Base-by-base conservation (phyloP, 306 rosid genomes). In the Sindora glabra region DNA sequence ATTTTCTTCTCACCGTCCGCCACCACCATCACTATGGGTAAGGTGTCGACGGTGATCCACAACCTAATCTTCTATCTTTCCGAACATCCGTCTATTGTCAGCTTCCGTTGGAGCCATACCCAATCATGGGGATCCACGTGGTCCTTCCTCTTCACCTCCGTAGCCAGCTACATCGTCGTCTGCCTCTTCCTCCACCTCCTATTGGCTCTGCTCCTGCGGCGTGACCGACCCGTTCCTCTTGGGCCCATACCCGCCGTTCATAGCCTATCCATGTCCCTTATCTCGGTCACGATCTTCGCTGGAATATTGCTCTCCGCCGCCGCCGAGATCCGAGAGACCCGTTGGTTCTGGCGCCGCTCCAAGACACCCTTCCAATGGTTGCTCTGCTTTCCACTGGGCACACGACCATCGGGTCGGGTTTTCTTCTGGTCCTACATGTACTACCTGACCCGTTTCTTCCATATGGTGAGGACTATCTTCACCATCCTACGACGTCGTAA, bases 401-500 rank as follows among this genome's bases (percentile, higher is more conserved):
- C 98, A 0, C 91, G 96, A 0, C 88, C 98, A 1, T 85, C 98
- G 0, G 98, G 98, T 0, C 89, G 98, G 16, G 95, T 91, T n/a
- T 91, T 91, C 76, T 91, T 87, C 81, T 91, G 98, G 98, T 91
- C 96, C 2, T 91, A 91, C 72, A 13, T 76, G 0, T 85, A 73
- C 42, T 91, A 91, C 70, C 29, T 88, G 34, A 79, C 98, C 30
- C 77, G 95, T 3, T 91, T 79, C 74, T 40, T 86, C 39, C 96
- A 91, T 62, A 91, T 91, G 98, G 1, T 73, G 22, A 73, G 95
- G 0, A 79, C 96, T 0, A 50, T 83, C 13, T 69, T 85, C 68
- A 69, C 78, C 9, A 55, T 88, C 15, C 46, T 85, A n/a, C 81
- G 75, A 0, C 85, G 77, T 5, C 92, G 96, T 6, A 74, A 27